Conservation (phyloP, 139 green algal species). For the Edaphochlamys debaryana region DNA sequence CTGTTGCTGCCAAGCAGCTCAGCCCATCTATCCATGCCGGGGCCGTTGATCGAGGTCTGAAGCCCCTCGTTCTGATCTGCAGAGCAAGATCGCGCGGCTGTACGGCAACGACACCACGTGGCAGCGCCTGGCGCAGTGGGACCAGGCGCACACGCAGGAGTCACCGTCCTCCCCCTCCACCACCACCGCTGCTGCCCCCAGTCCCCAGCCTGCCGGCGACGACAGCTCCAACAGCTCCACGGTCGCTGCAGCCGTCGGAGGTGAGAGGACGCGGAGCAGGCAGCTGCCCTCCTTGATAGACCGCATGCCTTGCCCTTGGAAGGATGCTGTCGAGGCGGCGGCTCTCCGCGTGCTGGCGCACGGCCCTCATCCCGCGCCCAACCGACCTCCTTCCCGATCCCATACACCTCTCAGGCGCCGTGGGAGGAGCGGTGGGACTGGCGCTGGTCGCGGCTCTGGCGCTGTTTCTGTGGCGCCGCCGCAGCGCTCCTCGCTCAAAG, state of each 20-base stretch:
- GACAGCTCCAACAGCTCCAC: background rate
- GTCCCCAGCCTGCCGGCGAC: background rate
- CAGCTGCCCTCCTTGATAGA: background rate
- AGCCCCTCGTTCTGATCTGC: slow-evolving; percentile 22
- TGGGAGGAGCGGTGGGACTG: background rate
- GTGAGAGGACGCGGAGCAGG: too few species aligned
- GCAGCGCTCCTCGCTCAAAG: background rate
- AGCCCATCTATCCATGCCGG: too few species aligned
- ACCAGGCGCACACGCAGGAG: too few species aligned
- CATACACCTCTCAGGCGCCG: background rate
- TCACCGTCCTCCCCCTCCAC: too few species aligned
- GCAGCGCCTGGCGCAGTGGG: background rate
- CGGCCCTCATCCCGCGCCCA: too few species aligned
- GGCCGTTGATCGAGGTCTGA: too few species aligned
- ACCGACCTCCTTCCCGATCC: too few species aligned
- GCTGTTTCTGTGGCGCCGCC: background rate
- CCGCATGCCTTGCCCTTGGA: too few species aligned
- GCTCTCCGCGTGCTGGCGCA: too few species aligned
- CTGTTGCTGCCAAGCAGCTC: too few species aligned
- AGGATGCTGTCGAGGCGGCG: too few species aligned
- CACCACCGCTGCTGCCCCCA: too few species aligned
- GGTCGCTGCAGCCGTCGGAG: background rate
- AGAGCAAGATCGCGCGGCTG: background rate
- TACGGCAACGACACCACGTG: background rate
- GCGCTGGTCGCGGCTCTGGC: background rate